A percentile compares a stretch with the other conserved stretches of the same genome.
Conservation (phyloP, 1,284 basidiomycete genomes). For the Hemileia vastatrix region DNA sequence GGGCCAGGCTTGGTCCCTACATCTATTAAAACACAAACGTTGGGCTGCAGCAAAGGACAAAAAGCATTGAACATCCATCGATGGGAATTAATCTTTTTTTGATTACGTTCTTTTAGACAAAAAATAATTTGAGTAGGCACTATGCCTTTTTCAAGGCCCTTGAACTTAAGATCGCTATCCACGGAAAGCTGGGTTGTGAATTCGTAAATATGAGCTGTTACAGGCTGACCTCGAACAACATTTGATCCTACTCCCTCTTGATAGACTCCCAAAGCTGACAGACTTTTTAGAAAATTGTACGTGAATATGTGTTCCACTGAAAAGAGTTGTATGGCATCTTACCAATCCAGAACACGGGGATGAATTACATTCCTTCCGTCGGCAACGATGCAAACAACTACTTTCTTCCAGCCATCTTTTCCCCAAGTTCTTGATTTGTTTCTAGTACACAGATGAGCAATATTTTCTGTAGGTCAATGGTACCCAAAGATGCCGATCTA, state of each 20-base stretch:
- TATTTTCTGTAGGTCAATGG: conserved; percentile 48
- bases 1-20: conserved; percentile 81
- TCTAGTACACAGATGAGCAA: conserved; percentile 67
- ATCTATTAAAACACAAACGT: conserved; percentile 79
- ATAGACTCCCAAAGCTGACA: conserved; percentile 50
- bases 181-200: conserved; percentile 85
- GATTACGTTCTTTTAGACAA: conserved; percentile 40
- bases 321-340: conserved; percentile 37
- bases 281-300: no score
- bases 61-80: conserved; percentile 95
- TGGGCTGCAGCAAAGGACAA: conserved; percentile 54
- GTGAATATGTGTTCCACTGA: background rate
- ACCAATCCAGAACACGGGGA: conserved; percentile 83
- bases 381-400: conserved; percentile 89
- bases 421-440: conserved; percentile 96
- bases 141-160: conserved; percentile 76
- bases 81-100: conserved; percentile 70
- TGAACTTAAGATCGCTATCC: conserved; percentile 80
- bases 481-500: no score
- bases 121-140: conserved; percentile 79
- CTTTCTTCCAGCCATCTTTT: conserved; percentile 92
- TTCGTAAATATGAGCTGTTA: conserved; percentile 90
- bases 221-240: conserved; percentile 71
- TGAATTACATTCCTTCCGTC: conserved; percentile 88
- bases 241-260: conserved; percentile 74